Evolutionary conservation across 192 early-diverging fungal genomes (phyloP).

Genomic region (Entophlyctis luteolus): DNA sequence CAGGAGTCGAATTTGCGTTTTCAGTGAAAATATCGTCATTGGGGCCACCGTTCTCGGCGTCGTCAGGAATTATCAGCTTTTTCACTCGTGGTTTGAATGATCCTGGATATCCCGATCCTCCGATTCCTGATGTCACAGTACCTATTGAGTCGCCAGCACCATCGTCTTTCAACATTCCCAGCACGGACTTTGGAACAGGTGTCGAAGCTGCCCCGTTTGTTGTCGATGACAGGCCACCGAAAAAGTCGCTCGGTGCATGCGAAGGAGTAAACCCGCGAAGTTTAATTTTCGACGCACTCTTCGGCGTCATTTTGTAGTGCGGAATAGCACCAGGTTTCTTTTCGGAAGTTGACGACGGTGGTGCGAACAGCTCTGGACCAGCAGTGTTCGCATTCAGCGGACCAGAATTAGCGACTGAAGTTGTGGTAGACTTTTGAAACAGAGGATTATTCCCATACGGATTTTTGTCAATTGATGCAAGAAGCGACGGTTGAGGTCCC

Average conservation of each 20-base stretch:
- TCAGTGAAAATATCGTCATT: too few species aligned
- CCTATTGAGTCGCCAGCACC: background rate
- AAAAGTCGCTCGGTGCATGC: constrained; percentile 13
- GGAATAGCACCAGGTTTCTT: constrained; percentile 72
- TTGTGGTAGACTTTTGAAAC: constrained; percentile 37
- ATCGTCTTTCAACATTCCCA: constrained; percentile 24
- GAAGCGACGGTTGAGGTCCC: constrained; percentile 38
- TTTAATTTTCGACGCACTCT: constrained; percentile 65
- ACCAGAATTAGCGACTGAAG: constrained; percentile 12
- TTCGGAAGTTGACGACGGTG: constrained; percentile 28
- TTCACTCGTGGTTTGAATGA: constrained; percentile 27
- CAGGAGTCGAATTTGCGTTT: constrained; percentile 12
- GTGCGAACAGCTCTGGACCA: constrained; percentile 25
- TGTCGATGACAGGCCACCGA: background rate
- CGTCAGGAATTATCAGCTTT: constrained; percentile 22
- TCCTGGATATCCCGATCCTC: background rate
- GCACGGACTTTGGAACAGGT: constrained; percentile 11
- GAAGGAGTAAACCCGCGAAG: constrained; percentile 67
- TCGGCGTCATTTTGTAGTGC: constrained; percentile 72
- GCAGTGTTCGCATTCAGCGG: constrained; percentile 11
- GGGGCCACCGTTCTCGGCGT: too few species aligned
- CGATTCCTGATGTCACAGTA: too few species aligned
- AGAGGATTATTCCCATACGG: constrained; percentile 86
- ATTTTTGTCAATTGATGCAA: constrained; percentile 75
- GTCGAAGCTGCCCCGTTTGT: background rate